Evolutionary conservation across 225 moss, liverwort and hornwort species (phyloP), one percentile per base, ranked within the genome.

Genomic region (Antitrichia curtipendula): DNA sequence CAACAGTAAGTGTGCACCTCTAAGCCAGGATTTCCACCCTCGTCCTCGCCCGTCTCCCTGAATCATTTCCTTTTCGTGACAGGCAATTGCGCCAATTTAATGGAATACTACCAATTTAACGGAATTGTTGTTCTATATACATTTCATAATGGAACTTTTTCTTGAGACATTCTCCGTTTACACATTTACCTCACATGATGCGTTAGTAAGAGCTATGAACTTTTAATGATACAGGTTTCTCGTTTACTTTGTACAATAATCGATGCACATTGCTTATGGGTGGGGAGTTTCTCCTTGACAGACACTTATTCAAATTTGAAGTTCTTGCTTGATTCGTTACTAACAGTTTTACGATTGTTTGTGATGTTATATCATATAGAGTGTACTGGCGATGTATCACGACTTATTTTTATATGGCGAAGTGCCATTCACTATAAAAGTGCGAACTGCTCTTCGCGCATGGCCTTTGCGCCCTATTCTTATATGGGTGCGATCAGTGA

Each of bases 321-420:
- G 58, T 66, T 82, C 80, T 88, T 80, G 38, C 45, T 70, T 75
- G 57, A 66, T 82, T 88, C 64, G 21, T 82, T 59, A 45, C 82
- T 87, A 52, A 73, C 43, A 80, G 45, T 60, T 75, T 80, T 86
- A 54, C 88, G 28, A 69, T 76, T n/a, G 68, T 65, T 88, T 92
- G 59, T 84, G 72, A 50, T 83, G 64, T 43, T 64, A 29, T 89
- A 82, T 63, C 74, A 68, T 88, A 7, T 80, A 94, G 94, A 90
- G 91, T 88, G 71, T 94, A 38, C 75, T 85, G 63, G 89, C 82
- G 64, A 91, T 86, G 87, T 94, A 97, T 89, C 96, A 97, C 86
- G 97, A 96, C 89, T 93, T 96, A 60, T 96, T 95, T 92, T 88
- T 97, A 18, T 96, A 97, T 88, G 97, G 96, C 36, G 94, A 97